phyloP scores from a whole-genome alignment of 2,329 filamentous ascomycete genomes.

The Sporothrix protearum region DNA sequence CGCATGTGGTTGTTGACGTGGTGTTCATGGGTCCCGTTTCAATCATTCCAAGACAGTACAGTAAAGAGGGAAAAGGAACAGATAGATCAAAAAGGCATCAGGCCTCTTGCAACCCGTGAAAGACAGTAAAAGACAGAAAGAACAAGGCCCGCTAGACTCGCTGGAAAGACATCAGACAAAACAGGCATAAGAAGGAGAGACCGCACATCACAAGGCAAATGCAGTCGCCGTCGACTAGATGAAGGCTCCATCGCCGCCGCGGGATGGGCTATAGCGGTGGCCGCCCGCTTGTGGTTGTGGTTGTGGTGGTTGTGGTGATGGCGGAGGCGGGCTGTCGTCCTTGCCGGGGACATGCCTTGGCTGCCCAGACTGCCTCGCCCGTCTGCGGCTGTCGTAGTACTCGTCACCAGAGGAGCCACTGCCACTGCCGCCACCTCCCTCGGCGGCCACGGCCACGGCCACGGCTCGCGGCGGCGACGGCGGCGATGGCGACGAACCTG shows the following conservation, averaged over 20 bases:
- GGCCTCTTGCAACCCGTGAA: neutral
- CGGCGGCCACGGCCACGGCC: neutral
- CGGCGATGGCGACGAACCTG: slow-evolving; percentile 35
- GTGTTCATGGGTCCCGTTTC: slow-evolving; percentile 1
- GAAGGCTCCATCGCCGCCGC: slow-evolving; percentile 30
- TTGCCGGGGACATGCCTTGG: neutral
- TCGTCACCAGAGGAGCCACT: neutral
- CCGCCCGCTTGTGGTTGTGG: too few species aligned
- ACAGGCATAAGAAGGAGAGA: neutral
- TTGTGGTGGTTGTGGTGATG: slow-evolving; percentile 28
- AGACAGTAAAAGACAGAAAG: slow-evolving; percentile 9
- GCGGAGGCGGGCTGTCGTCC: slow-evolving; percentile 10
- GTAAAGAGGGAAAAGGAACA: neutral
- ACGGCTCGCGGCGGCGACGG: neutral
- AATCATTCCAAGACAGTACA: neutral
- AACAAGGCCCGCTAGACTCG: neutral
- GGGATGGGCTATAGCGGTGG: slow-evolving; percentile 26
- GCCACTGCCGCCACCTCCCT: neutral
- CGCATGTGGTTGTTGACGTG: neutral
- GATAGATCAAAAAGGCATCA: neutral
- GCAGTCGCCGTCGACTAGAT: slow-evolving; percentile 25
- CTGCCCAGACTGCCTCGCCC: neutral
- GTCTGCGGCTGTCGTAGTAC: neutral
- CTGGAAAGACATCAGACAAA: neutral
- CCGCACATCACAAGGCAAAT: neutral